Conservation (phyloP, 768 basidiomycete genomes). For the Tylopilus intermedius region DNA sequence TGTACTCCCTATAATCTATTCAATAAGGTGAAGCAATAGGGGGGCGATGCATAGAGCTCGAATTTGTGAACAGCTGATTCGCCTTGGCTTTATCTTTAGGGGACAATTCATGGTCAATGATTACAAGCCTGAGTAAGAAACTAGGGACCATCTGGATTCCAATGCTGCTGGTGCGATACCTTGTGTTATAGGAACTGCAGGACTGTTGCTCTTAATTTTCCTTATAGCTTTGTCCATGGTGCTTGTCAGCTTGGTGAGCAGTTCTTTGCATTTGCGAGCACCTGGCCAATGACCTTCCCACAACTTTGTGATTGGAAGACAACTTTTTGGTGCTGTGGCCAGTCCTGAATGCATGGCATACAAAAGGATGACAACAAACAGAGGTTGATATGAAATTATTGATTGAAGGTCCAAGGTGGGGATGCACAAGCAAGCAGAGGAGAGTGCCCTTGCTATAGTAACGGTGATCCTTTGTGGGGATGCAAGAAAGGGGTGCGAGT, state of each 20-base stretch:
- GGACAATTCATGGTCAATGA: constrained; percentile 45
- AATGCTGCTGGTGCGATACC: constrained; percentile 32
- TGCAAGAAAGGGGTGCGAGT: too few species aligned
- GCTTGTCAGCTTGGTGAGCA: constrained; percentile 62
- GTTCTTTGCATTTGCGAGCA: constrained; percentile 79
- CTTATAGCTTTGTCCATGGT: constrained; percentile 67
- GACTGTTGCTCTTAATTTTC: constrained; percentile 19
- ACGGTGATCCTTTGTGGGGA: too few species aligned
- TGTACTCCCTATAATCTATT: constrained; percentile 50
- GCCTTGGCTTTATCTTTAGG: constrained; percentile 45
- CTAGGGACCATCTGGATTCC: constrained; percentile 55
- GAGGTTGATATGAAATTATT: constrained; percentile 79
- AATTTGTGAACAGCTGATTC: constrained; percentile 56
- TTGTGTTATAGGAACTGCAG: constrained; percentile 24
- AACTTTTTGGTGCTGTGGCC: constrained; percentile 64
- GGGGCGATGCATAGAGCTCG: constrained; percentile 47
- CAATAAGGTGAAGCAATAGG: constrained; percentile 62
- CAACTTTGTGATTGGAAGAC: constrained; percentile 63
- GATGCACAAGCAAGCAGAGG: constrained; percentile 81
- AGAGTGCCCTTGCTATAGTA: constrained; percentile 58
- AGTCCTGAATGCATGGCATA: constrained; percentile 81
- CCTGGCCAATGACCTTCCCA: constrained; percentile 90
- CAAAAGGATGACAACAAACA: constrained; percentile 77
- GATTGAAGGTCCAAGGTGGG: constrained; percentile 79
- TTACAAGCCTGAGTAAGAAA: constrained; percentile 33